phyloP scores from a whole-genome alignment of 1,284 basidiomycete genomes.

The Veloboletus limbatus region DNA sequence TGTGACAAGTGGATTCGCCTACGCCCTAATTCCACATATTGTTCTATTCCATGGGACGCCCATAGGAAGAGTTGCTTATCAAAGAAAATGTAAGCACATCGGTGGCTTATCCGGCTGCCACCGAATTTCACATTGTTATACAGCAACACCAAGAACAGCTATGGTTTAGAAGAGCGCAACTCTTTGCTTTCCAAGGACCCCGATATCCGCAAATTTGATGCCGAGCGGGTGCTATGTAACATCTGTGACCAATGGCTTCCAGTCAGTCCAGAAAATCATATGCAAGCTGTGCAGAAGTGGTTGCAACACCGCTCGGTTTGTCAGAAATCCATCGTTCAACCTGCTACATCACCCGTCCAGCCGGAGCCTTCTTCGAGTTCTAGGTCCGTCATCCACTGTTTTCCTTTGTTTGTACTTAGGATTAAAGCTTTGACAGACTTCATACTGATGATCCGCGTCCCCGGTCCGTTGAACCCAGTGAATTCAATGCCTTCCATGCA shows the following conservation, averaged over 20 bases:
- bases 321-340: conserved; percentile 31
- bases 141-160: conserved; percentile 48
- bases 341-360: conserved; percentile 10
- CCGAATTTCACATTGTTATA: conserved; percentile 12
- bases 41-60: conserved; percentile 82
- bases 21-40: conserved; percentile 77
- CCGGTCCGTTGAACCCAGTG: conserved; percentile 11
- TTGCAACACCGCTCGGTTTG: conserved; percentile 49
- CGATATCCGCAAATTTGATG: conserved; percentile 66
- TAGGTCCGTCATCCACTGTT: conserved; percentile 19
- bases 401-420: background rate
- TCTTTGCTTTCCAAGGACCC: conserved; percentile 58
- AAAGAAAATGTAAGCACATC: conserved; percentile 56
- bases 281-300: conserved; percentile 53
- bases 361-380: conserved; percentile 27
- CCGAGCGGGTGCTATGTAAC: conserved; percentile 65
- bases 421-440: conserved; percentile 16
- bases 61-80: conserved; percentile 73
- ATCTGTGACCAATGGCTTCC: conserved; percentile 64
- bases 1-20: conserved; percentile 82
- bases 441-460: conserved; percentile 13
- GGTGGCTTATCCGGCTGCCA: conserved; percentile 8
- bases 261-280: conserved; percentile 51
- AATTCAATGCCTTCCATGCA: conserved; percentile 7
- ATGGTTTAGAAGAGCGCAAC: conserved; percentile 58